Evolutionary conservation across 495 filamentous ascomycete genomes (phyloP), one percentile per base, ranked within the genome.

Genomic region (Podospora pseudoanserina): DNA sequence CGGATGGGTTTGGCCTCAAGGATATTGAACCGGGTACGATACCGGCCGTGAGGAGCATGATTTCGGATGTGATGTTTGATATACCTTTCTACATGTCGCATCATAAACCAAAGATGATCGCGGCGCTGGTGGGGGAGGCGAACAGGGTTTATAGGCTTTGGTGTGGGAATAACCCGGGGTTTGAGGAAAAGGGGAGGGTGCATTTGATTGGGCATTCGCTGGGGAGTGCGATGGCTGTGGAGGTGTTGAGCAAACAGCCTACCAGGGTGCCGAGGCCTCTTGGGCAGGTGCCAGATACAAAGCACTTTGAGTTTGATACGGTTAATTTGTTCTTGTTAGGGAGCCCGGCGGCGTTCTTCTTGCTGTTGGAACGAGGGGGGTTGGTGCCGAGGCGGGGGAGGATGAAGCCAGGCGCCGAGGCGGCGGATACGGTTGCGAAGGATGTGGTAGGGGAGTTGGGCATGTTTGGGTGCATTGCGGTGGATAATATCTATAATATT

Each of bases 401-500:
- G 64, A 78, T 87, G 20, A 97, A 97, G 76, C 88, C 90, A 4
- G 90, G 88, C 23, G 87, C 86, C 20, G 88, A 92, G 70, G 60
- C 70, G 5, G 76, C 67, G 49, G 89, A 93, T 67, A 85, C 89
- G 65, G 76, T 80, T 7, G 84, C 87, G 54, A 84, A 80, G 55
- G 86, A 88, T 28, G 84, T 97, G 56, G 88, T 89, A 53, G 93
- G 91, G 6, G 88, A 94, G 59, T 81, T 83, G 16, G 94, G 91
- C 61, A 86, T 80, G 15, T 97, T 93, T 75, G 95, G 95, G 30
- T 99, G 94, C 78, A 79, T 97, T 53, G 92, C 94, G 5, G 92
- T 97, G 9, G 92, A 97, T 73, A 99, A 99, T 75, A 84, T 99
- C 59, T 99, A 97, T 84, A 99, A 99, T 76, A 88, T 99, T 69